Base-by-base conservation (phyloP, 2,329 filamentous ascomycete species). In the Fusarium proliferatum region DNA sequence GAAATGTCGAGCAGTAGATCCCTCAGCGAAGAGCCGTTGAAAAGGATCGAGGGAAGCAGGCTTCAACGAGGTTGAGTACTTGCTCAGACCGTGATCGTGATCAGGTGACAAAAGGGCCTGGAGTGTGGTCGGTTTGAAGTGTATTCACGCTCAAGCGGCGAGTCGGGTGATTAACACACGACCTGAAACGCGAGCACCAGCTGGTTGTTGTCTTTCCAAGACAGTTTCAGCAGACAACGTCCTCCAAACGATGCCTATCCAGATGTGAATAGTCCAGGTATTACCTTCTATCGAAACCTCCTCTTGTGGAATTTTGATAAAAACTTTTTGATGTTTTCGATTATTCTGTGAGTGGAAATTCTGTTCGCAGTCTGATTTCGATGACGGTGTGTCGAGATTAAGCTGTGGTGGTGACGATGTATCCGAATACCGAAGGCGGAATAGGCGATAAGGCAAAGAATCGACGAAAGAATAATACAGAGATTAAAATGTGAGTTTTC, bases 401-500 rank as follows among this genome's bases (percentile, higher is more conserved):
- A 67, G 70, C 70, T 65, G 73, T 70, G 62, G 61, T 67, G 41
- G 16, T 38, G 64, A 46, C 59, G 43, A 46, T 53, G 57, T 70
- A 63, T 69, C 63, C 67, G 71, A 57, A 64, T 61, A 66, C 57
- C 65, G 55, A 51, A 56, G 62, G 71, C 56, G 58, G 63, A 69
- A 56, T 63, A 72, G 72, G 67, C 65, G 74, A 77, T 74, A 72
- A 73, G 65, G 64, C 71, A 75, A 77, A 69, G 72, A 80, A 76
- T 78, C 70, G 78, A 78, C 74, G 72, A 77, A 78, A 71, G 65
- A 75, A 74, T 73, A 75, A 71, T 76, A 77, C 70, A 78, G 60
- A 73, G 77, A 78, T 78, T 74, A 73, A 73, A 74, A 78, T 69
- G 53, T 55, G 61, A 38, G n/a, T 61, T 70, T 76, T 69, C 69